Evolutionary conservation across 306 rosid genomes (phyloP), one percentile per base, ranked within the genome.

Genomic region (Trichosanthes truncata): DNA sequence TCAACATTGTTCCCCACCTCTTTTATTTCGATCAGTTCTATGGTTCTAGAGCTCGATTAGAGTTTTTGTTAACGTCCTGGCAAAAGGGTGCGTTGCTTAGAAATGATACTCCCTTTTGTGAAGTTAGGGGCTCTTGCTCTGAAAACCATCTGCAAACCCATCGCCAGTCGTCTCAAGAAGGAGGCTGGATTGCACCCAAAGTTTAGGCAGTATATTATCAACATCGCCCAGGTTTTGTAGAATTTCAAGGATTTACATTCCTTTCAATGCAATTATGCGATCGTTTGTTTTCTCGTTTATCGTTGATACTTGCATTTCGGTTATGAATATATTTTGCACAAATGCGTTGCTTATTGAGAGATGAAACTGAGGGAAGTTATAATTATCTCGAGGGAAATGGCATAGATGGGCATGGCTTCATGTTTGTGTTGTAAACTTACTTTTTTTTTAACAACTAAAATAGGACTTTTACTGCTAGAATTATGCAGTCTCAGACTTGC

Each of bases 101-200:
- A 74, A 76, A 84, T 87, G 87, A 67, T 87, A 14, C 81, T 87
- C 40, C 90, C 90, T 35, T 76, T 83, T 18, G 79, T 82, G 3
- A 87, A 87, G 76, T 75, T 87, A 31, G 90, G 86, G 49, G 75
- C 88, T 56, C 90, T 87, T 15, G 81, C 78, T 23, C 81, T 87
- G 13, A 84, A 74, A 87, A 82, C 88, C 15, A 0, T 84, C 35
- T 82, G 84, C 73, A 87, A 87, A 82, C 90, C 88, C 61, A 67
- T 87, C 31, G 88, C 87, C 8, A 82, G 60, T 80, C 82, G 83
- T 48, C 87, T 87, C 60, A 87, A 87, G 84, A 82, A 82, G 66
- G 84, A 87, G 80, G 90, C 90, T 59, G 87, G 87, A 25, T 57
- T 80, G 81, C 87, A 87, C 78, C 88, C 90, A 7, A 84, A 81